Evolutionary conservation across 139 green algal species (phyloP).

Genomic region (Gonium pectorale): DNA sequence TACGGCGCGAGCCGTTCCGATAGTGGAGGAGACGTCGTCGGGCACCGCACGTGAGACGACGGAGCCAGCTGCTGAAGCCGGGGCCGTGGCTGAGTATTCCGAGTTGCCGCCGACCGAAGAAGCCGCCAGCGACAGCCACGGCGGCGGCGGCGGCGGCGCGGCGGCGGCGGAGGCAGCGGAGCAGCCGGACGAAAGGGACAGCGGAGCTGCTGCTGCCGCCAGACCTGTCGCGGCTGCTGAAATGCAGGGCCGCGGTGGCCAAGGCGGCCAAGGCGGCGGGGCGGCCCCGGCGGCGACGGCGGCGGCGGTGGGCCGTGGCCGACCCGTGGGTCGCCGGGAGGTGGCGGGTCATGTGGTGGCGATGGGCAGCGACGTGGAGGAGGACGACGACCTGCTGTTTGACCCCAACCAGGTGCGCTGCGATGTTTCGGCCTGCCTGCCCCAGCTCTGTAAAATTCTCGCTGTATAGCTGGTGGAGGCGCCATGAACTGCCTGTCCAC

Average conservation of each 20-base stretch:
- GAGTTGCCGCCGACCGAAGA: too few relatives aligned
- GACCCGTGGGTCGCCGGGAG: neutral
- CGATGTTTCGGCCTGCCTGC: neutral
- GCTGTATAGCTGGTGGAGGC: too few relatives aligned
- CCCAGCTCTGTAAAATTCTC: too few relatives aligned
- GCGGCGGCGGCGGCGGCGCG: too few relatives aligned
- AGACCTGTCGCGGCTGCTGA: too few relatives aligned
- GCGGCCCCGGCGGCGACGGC: neutral
- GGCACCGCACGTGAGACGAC: neutral
- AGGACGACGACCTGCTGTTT: slow-evolving; percentile 11
- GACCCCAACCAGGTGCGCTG: slow-evolving; percentile 20
- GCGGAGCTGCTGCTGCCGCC: too few relatives aligned
- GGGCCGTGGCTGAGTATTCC: too few relatives aligned
- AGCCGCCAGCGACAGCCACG: too few relatives aligned
- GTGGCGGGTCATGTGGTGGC: neutral
- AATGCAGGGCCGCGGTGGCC: neutral
- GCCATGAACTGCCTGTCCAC: too few relatives aligned
- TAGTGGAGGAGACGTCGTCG: too few relatives aligned
- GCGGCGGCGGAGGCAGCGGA: neutral
- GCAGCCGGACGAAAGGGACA: neutral
- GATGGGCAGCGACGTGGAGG: neutral
- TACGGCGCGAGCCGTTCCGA: too few relatives aligned
- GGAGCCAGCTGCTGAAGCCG: neutral
- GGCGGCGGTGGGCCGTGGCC: neutral
- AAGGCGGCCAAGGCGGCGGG: neutral